Percentiles rank a stretch among this genome's conserved stretches.
Evolutionary conservation across 2,329 filamentous ascomycete genomes (phyloP).

Genomic region (Aspergillus unguis): DNA sequence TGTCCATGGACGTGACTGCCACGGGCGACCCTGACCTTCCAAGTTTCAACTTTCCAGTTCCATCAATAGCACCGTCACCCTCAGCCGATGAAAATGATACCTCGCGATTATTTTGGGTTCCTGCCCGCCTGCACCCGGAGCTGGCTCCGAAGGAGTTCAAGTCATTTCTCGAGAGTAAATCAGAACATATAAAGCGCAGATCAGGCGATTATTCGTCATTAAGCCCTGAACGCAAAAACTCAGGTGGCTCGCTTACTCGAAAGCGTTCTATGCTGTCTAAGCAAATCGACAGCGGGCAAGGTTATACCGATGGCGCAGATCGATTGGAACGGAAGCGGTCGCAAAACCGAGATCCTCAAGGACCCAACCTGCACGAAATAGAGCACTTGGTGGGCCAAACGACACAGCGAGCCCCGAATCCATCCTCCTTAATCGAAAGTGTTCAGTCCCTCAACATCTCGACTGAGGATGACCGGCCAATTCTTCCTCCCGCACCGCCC

Average conservation of each 20-base stretch:
- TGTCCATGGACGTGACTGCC: constrained; percentile 86
- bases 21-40: constrained; percentile 57
- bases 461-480: constrained; percentile 71
- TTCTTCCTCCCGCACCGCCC: constrained; percentile 69
- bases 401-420: constrained; percentile 65
- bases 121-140: constrained; percentile 89
- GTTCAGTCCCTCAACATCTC: constrained; percentile 44
- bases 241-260: constrained; percentile 62
- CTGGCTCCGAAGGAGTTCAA: constrained; percentile 95
- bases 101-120: constrained; percentile 90
- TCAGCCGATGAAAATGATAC: constrained; percentile 74
- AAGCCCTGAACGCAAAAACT: constrained; percentile 53
- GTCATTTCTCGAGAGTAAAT: constrained; percentile 88
- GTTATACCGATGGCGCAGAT: constrained; percentile 81
- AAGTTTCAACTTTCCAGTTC: constrained; percentile 41
- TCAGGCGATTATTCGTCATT: constrained; percentile 67
- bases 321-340: constrained; percentile 72
- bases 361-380: constrained; percentile 65
- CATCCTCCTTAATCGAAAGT: constrained; percentile 50
- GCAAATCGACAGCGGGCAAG: constrained; percentile 75
- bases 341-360: constrained; percentile 52
- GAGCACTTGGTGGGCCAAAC: constrained; percentile 83
- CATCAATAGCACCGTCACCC: constrained; percentile 42
- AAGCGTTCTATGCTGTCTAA: constrained; percentile 96
- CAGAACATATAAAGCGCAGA: constrained; percentile 81